Conservation (phyloP, 306 rosid species). For the Castanea mollissima region DNA sequence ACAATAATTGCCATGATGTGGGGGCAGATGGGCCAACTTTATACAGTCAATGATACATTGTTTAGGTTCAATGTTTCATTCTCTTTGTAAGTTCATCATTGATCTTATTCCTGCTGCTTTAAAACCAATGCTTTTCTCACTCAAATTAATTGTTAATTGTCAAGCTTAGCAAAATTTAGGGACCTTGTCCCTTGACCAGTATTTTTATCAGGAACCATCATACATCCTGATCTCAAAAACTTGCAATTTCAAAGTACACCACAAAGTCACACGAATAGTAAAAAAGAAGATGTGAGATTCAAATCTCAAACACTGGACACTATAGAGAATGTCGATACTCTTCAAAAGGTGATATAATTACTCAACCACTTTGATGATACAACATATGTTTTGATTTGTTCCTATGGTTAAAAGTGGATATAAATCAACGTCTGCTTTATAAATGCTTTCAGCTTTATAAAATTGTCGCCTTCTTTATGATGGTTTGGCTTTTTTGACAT, state of each 20-base stretch:
- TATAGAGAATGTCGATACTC: no score
- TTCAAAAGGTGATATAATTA: not conserved
- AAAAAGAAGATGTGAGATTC: no score
- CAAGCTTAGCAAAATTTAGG: not conserved
- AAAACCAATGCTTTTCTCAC: not conserved
- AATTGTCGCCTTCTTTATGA: not conserved
- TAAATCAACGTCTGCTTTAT: not conserved
- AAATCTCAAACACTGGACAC: no score
- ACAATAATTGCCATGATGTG: slow-evolving; percentile 21
- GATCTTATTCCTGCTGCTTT: not conserved
- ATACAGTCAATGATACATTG: not conserved
- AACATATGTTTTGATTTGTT: not conserved
- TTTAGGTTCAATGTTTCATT: not conserved
- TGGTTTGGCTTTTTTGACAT: not conserved
- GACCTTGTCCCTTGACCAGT: not conserved
- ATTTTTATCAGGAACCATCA: no score
- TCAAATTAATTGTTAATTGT: not conserved
- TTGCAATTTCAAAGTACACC: not conserved
- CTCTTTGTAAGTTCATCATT: not conserved
- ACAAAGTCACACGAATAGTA: not conserved
- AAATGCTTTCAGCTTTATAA: not conserved
- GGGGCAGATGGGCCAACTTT: slow-evolving; percentile 18
- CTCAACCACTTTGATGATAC: not conserved
- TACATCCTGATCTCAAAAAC: not conserved
- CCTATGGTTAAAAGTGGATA: not conserved